Evolutionary conservation across 2,329 filamentous ascomycete genomes (phyloP), one percentile per base, ranked within the genome.

Genomic region (Colletotrichum tanaceti): DNA sequence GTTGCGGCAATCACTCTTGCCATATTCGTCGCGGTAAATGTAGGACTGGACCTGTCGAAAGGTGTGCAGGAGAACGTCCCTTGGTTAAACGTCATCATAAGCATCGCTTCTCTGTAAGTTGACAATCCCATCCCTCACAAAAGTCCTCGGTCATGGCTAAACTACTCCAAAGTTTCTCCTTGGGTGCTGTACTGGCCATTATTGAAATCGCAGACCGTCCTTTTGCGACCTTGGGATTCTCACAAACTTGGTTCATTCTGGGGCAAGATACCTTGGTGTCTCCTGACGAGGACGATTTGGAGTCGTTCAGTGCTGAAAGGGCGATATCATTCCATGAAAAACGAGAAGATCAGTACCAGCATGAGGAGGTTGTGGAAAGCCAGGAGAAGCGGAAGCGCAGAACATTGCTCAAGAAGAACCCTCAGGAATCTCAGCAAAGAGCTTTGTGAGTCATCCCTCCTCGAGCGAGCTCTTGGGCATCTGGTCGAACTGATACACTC

Each of bases 121-220:
- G 1, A 24, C 4, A 41, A n/a, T 22, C n/a, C 9, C 6, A 32
- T 1, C 16, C 3, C 5, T 10, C 1, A 2, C 4, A 10, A 14
- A 22, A 4, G 0, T 1, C 6, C 3, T 7, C 2, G 35, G 5
- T 1, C 3, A 22, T 7, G 20, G 10, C 65, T 68, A 5, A 68
- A 50, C 16, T 1, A 7, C 3, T 10, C 1, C 2, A 1, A 11
- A 68, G 65, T 1, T 46, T 65, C 10, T 68, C 62, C 3, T 28
- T 68, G 4, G 39, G 11, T 16, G 62, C 50, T 3, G 63, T 68
- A 13, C 65, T 68, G 3, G 55, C 57, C 3, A 62, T 60, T 6
- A 68, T 68, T 24, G 65, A 68, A 16, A 68, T 68, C 62, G 62
- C 62, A 11, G 62, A 68, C 24, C 49, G 65, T 22, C 65, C 65